Evolutionary conservation across 257 asterid genomes (phyloP).

Genomic region (Paulownia fortunei): DNA sequence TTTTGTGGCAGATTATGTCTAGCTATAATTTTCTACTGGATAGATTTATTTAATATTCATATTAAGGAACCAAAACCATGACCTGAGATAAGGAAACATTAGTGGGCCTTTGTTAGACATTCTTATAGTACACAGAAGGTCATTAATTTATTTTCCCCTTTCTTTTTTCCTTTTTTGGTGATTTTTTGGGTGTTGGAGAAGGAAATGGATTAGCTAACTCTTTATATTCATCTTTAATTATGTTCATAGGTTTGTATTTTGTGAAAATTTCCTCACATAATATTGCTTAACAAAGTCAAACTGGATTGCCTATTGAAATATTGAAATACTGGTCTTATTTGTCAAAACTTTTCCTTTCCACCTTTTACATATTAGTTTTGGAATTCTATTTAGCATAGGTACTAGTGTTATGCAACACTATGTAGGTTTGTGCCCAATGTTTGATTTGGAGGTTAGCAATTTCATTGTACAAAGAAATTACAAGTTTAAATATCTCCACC

Average conservation of each 20-base stretch:
- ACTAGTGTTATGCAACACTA: slow-evolving; percentile 98
- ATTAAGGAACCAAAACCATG: neutral
- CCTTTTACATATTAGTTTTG: slow-evolving; percentile 31
- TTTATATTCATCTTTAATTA: neutral
- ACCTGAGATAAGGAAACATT: neutral
- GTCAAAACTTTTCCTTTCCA: neutral
- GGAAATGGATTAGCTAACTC: neutral
- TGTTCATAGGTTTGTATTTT: neutral
- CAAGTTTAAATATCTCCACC: slow-evolving; percentile 55
- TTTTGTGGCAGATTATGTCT: neutral
- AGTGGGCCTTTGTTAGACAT: neutral
- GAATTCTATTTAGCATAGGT: slow-evolving; percentile 90
- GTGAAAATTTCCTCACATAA: neutral
- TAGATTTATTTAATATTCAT: slow-evolving; percentile 1
- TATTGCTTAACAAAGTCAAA: neutral
- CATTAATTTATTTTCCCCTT: neutral
- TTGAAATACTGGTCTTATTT: neutral
- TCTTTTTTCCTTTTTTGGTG: neutral
- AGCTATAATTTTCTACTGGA: neutral
- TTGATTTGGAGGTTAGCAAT: slow-evolving; percentile 89
- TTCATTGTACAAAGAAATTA: slow-evolving; percentile 74
- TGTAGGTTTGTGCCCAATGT: slow-evolving; percentile 96
- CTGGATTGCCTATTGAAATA: neutral
- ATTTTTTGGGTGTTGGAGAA: neutral
- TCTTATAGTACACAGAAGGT: neutral